phyloP scores from a whole-genome alignment of 306 rosid species.

The barrel medic (Medicago truncatula) region MtrunA17r5.0-ANR NC_053048.1:38956001-38956500 shows the following conservation, averaged over 20 bases:
- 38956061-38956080: constrained; percentile 6
- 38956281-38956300: background rate
- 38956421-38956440: background rate
- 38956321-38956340: constrained; percentile 25
- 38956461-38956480: constrained; percentile 35
- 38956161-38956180: constrained; percentile 22
- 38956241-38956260: constrained; percentile 16
- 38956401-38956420: constrained; percentile 26
- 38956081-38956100: background rate
- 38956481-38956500: constrained; percentile 13
- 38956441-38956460: background rate
- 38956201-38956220: constrained; percentile 26
- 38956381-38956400: background rate
- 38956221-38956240: constrained; percentile 16
- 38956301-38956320: background rate
- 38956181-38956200: constrained; percentile 2
- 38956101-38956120: constrained; percentile 21
- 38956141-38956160: constrained; percentile 28
- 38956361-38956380: constrained; percentile 28
- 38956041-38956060: constrained; percentile 26
- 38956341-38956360: constrained; percentile 27
- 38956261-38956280: constrained; percentile 29
- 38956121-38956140: background rate
- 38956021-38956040: background rate
- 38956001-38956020: background rate